These are phyloP conservation scores for Xylaria sp. DNA, from an alignment of 2,329 filamentous ascomycete genomes.

Conservation along the genomic window DNA sequence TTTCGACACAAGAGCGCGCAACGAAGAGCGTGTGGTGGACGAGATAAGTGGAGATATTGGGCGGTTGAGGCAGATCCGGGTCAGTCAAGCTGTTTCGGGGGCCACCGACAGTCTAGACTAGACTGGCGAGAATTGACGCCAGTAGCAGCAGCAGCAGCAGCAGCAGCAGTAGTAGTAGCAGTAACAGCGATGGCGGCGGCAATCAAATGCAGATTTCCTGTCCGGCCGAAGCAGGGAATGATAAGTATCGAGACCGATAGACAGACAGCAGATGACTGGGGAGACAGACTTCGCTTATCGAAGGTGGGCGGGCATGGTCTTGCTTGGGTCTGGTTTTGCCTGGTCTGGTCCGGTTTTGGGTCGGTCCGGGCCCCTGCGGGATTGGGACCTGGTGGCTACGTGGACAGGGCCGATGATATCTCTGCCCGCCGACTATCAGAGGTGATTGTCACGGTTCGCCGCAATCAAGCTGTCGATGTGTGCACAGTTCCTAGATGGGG, in stretches of 20 bases:
- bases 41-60: constrained; percentile 17
- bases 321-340: neutral
- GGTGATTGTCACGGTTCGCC: constrained; percentile 11
- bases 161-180: constrained; percentile 5
- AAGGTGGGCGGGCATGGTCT: constrained; percentile 5
- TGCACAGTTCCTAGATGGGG: constrained; percentile 4
- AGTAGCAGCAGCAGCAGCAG: neutral
- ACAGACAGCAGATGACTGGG: constrained; percentile 5
- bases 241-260: constrained; percentile 4
- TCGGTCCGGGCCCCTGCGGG: neutral
- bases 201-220: constrained; percentile 24
- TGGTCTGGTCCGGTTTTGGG: neutral
- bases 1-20: constrained; percentile 9
- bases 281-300: constrained; percentile 3
- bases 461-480: constrained; percentile 3
- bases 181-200: neutral
- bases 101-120: constrained; percentile 5
- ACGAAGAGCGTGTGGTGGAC: constrained; percentile 14
- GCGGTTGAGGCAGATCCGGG: constrained; percentile 15
- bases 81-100: constrained; percentile 10
- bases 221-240: constrained; percentile 10
- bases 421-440: too few species aligned
- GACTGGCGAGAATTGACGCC: constrained; percentile 1
- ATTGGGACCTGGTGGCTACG: constrained; percentile 16
- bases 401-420: constrained; percentile 16